These are phyloP conservation scores for Globisporangium sylvaticum DNA, from an alignment of 352 stramenopile genomes.

Conservation along the genomic window DNA sequence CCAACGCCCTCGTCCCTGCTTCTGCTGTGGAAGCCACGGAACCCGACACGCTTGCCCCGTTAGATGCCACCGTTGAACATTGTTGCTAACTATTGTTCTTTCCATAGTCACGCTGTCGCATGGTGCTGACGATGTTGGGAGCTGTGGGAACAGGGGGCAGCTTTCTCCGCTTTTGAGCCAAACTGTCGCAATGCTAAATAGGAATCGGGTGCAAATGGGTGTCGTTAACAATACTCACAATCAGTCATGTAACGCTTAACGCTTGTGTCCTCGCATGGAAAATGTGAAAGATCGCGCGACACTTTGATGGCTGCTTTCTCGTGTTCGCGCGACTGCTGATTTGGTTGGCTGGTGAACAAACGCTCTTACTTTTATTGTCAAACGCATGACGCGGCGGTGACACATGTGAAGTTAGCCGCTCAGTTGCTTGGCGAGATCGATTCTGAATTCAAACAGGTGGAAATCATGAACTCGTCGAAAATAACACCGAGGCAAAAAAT, in stretches of 20 bases:
- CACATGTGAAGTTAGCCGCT: neutral
- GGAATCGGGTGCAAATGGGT: neutral
- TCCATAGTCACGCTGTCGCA: too few species aligned
- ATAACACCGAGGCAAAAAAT: neutral
- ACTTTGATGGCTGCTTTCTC: neutral
- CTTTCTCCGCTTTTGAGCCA: neutral
- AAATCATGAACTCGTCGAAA: too few species aligned
- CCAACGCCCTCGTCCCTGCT: too few species aligned
- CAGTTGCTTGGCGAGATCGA: neutral
- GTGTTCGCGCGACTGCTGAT: neutral
- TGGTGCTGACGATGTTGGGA: too few species aligned
- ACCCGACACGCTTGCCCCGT: too few species aligned
- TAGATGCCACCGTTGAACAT: too few species aligned
- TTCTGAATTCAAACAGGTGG: neutral
- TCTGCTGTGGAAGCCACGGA: too few species aligned
- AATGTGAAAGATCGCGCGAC: neutral
- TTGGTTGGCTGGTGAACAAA: too few species aligned
- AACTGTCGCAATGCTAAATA: neutral
- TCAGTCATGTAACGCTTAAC: neutral
- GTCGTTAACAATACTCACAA: neutral
- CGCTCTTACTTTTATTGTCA: neutral
- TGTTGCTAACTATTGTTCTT: too few species aligned
- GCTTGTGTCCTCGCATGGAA: neutral
- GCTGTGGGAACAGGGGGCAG: neutral
- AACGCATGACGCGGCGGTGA: neutral